These are phyloP conservation scores for Ogataea zsoltii DNA, from an alignment of 805 yeast genomes.

Conservation along the genomic window DNA sequence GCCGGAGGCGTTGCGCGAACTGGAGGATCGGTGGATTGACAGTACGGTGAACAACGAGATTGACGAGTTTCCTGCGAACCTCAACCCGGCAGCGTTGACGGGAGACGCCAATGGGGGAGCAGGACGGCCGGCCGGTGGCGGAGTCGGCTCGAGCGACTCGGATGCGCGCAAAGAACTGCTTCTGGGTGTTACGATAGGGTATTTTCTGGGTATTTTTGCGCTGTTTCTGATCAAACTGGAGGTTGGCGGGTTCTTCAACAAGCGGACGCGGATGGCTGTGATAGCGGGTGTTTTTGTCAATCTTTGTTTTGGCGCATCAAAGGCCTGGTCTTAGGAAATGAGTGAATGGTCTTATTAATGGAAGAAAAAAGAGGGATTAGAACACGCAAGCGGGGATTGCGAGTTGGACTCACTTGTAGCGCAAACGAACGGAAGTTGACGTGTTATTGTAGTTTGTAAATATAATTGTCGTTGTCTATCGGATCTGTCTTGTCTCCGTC, in stretches of 20 bases:
- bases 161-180: constrained; percentile 62
- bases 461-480: no score
- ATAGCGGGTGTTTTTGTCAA: constrained; percentile 71
- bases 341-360: background rate
- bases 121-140: constrained; percentile 19
- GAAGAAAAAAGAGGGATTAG: constrained; percentile 3
- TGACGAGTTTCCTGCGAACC: constrained; percentile 44
- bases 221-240: constrained; percentile 63
- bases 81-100: constrained; percentile 12
- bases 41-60: constrained; percentile 61
- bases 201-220: constrained; percentile 72
- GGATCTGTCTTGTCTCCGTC: background rate
- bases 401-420: no score
- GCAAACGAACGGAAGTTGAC: no score
- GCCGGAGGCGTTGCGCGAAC: constrained; percentile 55
- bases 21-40: constrained; percentile 90
- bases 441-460: no score
- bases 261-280: constrained; percentile 65
- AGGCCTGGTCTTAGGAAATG: constrained; percentile 39
- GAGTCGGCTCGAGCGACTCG: constrained; percentile 33
- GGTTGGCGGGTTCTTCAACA: constrained; percentile 53
- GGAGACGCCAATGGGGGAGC: constrained; percentile 11
- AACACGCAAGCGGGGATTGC: background rate
- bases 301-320: constrained; percentile 61
- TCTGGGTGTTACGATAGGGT: constrained; percentile 71